Conservation (phyloP, 2,329 filamentous ascomycete species). For the Aspergillus sergii region DNA sequence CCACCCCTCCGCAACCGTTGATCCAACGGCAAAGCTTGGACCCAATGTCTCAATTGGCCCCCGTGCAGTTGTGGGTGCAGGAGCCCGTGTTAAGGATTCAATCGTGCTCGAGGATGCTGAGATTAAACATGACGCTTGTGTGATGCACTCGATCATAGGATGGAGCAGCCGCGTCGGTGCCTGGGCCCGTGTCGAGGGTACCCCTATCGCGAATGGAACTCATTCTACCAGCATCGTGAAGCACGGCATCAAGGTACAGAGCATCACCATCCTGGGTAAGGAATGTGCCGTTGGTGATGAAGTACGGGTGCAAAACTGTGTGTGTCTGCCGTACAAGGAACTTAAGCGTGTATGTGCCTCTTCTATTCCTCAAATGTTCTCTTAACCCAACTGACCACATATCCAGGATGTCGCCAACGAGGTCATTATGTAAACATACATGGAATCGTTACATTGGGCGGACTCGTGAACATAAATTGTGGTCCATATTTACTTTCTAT, state of each 20-base stretch:
- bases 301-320: slow-evolving; percentile 94
- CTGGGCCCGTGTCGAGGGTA: slow-evolving; percentile 98
- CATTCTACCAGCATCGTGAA: slow-evolving; percentile 95
- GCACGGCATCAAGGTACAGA: slow-evolving; percentile 98
- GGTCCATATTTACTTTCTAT: not conserved
- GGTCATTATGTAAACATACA: slow-evolving; percentile 80
- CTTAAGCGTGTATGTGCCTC: slow-evolving; percentile 77
- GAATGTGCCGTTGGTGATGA: slow-evolving; percentile 94
- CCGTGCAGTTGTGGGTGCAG: slow-evolving; percentile 80
- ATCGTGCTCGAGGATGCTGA: slow-evolving; percentile 94
- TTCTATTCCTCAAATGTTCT: not conserved
- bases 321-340: slow-evolving; percentile 97
- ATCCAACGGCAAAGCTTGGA: slow-evolving; percentile 93
- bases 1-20: slow-evolving; percentile 85
- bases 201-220: slow-evolving; percentile 81
- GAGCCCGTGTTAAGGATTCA: slow-evolving; percentile 90
- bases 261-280: slow-evolving; percentile 95
- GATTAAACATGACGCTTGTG: slow-evolving; percentile 94
- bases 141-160: slow-evolving; percentile 93
- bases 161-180: slow-evolving; percentile 95
- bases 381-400: slow-evolving; percentile 6
- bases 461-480: not conserved
- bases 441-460: slow-evolving; percentile 11
- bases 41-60: slow-evolving; percentile 96
- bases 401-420: slow-evolving; percentile 50